Conservation (phyloP, 192 early-diverging fungal genomes). For the Backusella liffmaniae region DNA sequence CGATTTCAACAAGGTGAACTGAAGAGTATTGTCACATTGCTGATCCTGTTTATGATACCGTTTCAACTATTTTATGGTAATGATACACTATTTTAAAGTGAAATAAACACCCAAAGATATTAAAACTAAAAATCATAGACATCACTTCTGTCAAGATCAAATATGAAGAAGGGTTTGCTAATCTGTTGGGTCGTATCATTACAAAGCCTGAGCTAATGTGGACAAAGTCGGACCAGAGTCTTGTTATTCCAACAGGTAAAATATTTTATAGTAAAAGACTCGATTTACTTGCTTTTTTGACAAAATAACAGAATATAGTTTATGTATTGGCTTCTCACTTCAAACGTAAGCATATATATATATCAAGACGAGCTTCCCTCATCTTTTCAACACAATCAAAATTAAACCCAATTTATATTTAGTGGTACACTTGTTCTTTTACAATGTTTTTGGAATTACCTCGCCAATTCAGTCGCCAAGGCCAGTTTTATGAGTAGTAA, state of each 20-base stretch:
- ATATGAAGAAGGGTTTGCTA: conserved; percentile 36
- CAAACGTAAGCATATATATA: conserved; percentile 33
- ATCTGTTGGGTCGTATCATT: background rate
- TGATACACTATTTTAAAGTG: background rate
- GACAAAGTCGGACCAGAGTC: conserved; percentile 15
- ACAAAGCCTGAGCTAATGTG: conserved; percentile 27
- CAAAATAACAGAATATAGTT: conserved; percentile 20
- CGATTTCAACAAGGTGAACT: conserved; percentile 29
- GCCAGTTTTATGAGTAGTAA: conserved; percentile 45
- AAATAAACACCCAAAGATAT: background rate
- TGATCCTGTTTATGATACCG: conserved; percentile 34
- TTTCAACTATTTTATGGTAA: conserved; percentile 38
- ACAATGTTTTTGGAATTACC: conserved; percentile 49
- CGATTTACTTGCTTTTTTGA: too few relatives aligned
- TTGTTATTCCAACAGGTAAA: conserved; percentile 22
- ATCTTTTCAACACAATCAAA: background rate
- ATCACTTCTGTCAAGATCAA: conserved; percentile 29
- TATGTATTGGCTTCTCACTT: conserved; percentile 41
- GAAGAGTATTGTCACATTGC: conserved; percentile 30
- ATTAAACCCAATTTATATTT: background rate
- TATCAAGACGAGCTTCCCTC: too few relatives aligned
- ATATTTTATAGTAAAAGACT: background rate
- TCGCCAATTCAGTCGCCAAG: conserved; percentile 39
- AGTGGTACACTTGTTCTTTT: conserved; percentile 41
- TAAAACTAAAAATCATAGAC: conserved; percentile 12